Conservation (phyloP, 2,329 filamentous ascomycete species). For the Coniochaeta hoffmannii region DNA sequence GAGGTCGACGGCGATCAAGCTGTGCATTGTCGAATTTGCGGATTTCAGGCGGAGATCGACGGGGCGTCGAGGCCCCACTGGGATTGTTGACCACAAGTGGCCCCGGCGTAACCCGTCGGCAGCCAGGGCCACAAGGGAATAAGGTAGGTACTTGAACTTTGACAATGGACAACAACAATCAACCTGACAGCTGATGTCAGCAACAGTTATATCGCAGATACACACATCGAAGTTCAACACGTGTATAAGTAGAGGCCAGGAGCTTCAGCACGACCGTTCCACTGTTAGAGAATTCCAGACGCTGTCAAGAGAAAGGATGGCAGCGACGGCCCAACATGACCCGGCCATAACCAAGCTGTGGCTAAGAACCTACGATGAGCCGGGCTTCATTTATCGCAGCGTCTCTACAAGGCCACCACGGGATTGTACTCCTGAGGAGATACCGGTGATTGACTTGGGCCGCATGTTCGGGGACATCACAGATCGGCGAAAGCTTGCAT, state of each 20-base stretch:
- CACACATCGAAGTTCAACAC: neutral
- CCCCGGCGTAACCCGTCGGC: neutral
- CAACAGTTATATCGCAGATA: no score
- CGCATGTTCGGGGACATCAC: neutral
- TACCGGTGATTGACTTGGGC: conserved; percentile 1
- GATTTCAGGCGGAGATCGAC: neutral
- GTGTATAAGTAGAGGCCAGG: neutral
- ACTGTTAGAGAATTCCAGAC: neutral
- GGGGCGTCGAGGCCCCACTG: neutral
- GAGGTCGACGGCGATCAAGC: neutral
- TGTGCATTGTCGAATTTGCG: neutral
- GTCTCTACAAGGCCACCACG: neutral
- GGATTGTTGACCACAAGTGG: neutral
- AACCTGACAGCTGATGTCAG: neutral
- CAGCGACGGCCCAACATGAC: neutral
- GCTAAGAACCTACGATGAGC: conserved; percentile 1
- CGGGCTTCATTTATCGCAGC: neutral
- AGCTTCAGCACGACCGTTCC: neutral
- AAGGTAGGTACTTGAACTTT: neutral
- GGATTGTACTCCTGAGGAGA: conserved; percentile 1
- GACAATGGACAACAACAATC: no score
- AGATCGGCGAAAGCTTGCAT: neutral
- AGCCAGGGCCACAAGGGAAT: neutral
- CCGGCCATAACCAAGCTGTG: neutral
- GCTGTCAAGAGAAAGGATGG: neutral